These are phyloP conservation scores for Cercospora canescens DNA, from an alignment of 2,329 filamentous ascomycete species.

Conservation along the genomic window DNA sequence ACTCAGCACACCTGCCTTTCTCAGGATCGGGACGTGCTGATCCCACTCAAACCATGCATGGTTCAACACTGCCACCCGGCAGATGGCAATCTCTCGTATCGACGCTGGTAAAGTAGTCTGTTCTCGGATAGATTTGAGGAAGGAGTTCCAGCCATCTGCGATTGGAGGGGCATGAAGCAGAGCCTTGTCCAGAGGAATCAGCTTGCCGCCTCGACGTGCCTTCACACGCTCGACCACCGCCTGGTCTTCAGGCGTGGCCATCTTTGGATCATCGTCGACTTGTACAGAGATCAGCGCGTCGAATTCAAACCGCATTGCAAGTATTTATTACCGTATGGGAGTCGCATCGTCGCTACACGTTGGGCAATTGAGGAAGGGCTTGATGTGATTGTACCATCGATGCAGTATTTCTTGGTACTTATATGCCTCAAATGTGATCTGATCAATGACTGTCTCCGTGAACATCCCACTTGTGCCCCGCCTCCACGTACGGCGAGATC, in stretches of 20 bases:
- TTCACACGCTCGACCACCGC: slow-evolving; percentile 53
- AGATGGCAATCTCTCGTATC: slow-evolving; percentile 77
- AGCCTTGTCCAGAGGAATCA: slow-evolving; percentile 56
- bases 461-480: neutral
- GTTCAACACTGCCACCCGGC: slow-evolving; percentile 77
- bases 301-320: neutral
- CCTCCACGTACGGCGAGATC: neutral
- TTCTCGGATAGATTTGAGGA: slow-evolving; percentile 57
- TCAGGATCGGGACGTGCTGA: slow-evolving; percentile 70
- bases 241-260: slow-evolving; percentile 49
- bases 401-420: neutral
- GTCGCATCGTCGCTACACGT: slow-evolving; percentile 48
- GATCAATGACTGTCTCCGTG: neutral
- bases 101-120: slow-evolving; percentile 50
- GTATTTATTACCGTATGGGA: slow-evolving; percentile 46
- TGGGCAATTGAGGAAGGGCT: neutral
- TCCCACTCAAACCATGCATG: slow-evolving; percentile 83
- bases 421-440: neutral
- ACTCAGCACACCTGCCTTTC: slow-evolving; percentile 62
- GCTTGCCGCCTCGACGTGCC: slow-evolving; percentile 51
- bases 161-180: slow-evolving; percentile 57
- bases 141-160: slow-evolving; percentile 60
- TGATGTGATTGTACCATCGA: neutral
- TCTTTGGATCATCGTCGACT: slow-evolving; percentile 50
- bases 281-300: neutral